Evolutionary conservation across 371 early-diverging fungal species (phyloP), one percentile per base, ranked within the genome.

Genomic region (Coemansia sp.): DNA sequence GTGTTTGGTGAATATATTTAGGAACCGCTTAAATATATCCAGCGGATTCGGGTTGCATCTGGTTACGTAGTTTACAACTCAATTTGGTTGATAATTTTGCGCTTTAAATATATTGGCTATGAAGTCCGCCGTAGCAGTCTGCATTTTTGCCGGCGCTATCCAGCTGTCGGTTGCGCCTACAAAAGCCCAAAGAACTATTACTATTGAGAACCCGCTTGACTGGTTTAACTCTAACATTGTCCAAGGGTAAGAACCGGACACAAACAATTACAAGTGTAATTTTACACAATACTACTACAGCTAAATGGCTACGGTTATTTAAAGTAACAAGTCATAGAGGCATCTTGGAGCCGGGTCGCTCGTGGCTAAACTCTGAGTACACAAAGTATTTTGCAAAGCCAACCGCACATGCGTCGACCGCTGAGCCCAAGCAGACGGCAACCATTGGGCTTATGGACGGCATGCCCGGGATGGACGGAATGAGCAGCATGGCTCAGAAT

Each of bases 341-440:
- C 14, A 59, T 50, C 14, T 20, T 49, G 5, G 36, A 16, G 9
- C 41, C 55, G 30, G 55, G 42, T 20, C 55, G 41, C 5, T 26
- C 55, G 12, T 55, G 55, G 55, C 42, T 55, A 10, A 55, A 31
- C 12, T 20, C 55, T 30, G 55, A 55, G 11, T 55, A 55, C 31
- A 12, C 55, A 4, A 55, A 55, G 36, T 55, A 55, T 20, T 40
- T 55, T 55, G 40, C 55, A 16, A 55, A 41, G 31, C 8, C 26
- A 20, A 42, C 3, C 31, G 5, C 36, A 0, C 30, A 34, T 11
- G 31, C 34, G n/a, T n/a, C 36, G n/a, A 41, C 41, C 41, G 30
- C 55, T 4, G 4, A 34, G 31, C 33, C 51, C 35, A 12, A 51
- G n/a, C 33, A 31, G 12, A 33, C 51, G 1, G 4, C 51, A 51